Evolutionary conservation across 2,329 filamentous ascomycete species (phyloP).

Genomic region (Calonectria pseudoreteaudii): DNA sequence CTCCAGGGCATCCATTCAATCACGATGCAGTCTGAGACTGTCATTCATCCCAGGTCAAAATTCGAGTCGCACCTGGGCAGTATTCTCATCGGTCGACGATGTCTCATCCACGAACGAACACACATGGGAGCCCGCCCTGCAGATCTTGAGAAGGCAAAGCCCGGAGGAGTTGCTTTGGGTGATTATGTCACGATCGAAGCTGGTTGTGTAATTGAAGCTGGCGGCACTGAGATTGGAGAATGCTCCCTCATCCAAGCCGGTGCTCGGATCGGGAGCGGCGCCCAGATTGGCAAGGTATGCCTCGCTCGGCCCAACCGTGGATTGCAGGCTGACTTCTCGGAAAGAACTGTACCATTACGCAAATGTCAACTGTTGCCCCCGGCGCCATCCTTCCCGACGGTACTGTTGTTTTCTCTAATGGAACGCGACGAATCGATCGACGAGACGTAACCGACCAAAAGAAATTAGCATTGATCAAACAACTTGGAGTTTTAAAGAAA

Average conservation of each 20-base stretch:
- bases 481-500: conserved; percentile 75
- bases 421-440: conserved; percentile 67
- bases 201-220: conserved; percentile 70
- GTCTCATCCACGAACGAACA: conserved; percentile 81
- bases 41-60: conserved; percentile 88
- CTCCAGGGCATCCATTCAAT: conserved; percentile 81
- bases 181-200: conserved; percentile 74
- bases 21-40: conserved; percentile 79
- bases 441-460: conserved; percentile 73
- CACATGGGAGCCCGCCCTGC: conserved; percentile 62
- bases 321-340: conserved; percentile 15
- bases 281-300: conserved; percentile 71
- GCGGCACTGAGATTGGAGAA: conserved; percentile 71
- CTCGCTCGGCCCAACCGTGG: neutral
- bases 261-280: conserved; percentile 69
- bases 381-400: conserved; percentile 72
- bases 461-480: conserved; percentile 72
- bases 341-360: conserved; percentile 78
- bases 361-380: conserved; percentile 69
- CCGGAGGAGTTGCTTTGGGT: conserved; percentile 66
- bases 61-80: conserved; percentile 84
- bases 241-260: conserved; percentile 71
- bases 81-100: conserved; percentile 83
- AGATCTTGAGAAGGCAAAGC: conserved; percentile 37
- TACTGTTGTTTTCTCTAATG: conserved; percentile 77